Percentiles rank a stretch among this genome's conserved stretches.
Evolutionary conservation across 495 filamentous ascomycete species (phyloP).

Genomic region (Talaromyces ruber): DNA sequence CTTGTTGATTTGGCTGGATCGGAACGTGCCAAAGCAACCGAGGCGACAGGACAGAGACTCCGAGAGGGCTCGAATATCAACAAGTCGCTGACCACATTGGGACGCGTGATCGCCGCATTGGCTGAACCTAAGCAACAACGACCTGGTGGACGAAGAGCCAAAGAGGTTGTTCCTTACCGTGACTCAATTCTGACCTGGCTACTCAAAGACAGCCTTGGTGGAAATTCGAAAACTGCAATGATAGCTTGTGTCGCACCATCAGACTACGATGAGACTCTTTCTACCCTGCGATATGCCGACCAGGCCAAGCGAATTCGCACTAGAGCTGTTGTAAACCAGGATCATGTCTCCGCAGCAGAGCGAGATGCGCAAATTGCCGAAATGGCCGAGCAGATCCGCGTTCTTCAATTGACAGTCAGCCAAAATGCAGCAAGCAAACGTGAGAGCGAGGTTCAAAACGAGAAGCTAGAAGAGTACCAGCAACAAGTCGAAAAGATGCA

Average conservation of each 20-base stretch:
- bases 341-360: constrained; percentile 75
- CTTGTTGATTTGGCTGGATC: constrained; percentile 93
- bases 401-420: constrained; percentile 67
- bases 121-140: constrained; percentile 67
- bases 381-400: constrained; percentile 88
- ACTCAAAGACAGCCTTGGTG: constrained; percentile 87
- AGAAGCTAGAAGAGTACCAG: constrained; percentile 88
- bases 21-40: constrained; percentile 90
- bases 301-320: constrained; percentile 97
- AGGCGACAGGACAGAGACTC: constrained; percentile 83
- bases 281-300: constrained; percentile 92
- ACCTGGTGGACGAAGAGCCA: constrained; percentile 41
- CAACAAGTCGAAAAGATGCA: constrained; percentile 76
- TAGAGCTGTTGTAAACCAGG: constrained; percentile 93
- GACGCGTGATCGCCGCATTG: constrained; percentile 92
- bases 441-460: constrained; percentile 49
- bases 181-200: constrained; percentile 98
- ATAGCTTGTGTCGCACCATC: constrained; percentile 93
- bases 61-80: constrained; percentile 97
- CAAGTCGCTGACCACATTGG: constrained; percentile 92
- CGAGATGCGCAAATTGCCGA: constrained; percentile 87
- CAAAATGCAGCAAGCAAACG: constrained; percentile 35
- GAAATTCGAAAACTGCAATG: constrained; percentile 97
- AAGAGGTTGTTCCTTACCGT: constrained; percentile 81
- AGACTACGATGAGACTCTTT: constrained; percentile 96